phyloP scores from a whole-genome alignment of 306 rosid species.

The Trifolium dubium region DNA sequence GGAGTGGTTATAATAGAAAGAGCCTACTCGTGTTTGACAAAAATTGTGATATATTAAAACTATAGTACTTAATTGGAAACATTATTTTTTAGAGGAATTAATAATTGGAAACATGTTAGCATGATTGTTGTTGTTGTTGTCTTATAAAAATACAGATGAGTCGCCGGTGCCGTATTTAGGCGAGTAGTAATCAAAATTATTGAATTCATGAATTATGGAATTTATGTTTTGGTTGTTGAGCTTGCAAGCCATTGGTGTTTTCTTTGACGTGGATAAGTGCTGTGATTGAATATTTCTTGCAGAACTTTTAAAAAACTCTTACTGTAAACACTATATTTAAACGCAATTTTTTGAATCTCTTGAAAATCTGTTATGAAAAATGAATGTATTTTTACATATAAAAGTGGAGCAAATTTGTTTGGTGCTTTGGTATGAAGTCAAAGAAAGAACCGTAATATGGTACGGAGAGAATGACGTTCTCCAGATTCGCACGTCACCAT shows the following conservation, averaged over 20 bases:
- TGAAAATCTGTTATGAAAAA: background rate
- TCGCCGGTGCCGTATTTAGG: conserved; percentile 50
- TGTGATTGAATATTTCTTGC: no score
- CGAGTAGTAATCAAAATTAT: background rate
- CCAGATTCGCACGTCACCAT: background rate
- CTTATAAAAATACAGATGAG: background rate
- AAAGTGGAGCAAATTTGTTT: background rate
- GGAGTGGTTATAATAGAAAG: background rate
- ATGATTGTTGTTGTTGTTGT: background rate
- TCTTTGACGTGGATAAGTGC: conserved; percentile 10
- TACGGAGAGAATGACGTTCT: background rate
- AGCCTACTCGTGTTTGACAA: background rate
- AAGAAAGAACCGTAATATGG: background rate
- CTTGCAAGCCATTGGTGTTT: conserved; percentile 31
- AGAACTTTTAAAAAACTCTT: no score
- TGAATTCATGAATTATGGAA: background rate
- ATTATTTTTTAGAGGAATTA: background rate
- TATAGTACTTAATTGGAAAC: background rate
- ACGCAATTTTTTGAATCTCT: background rate
- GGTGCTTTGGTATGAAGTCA: background rate
- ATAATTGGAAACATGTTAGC: conserved; percentile 12
- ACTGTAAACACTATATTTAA: no score
- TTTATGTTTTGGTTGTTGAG: conserved; percentile 31
- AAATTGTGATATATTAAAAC: background rate
- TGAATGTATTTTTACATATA: background rate